phyloP scores from a whole-genome alignment of 768 basidiomycete genomes.

The Russula earlei region DNA sequence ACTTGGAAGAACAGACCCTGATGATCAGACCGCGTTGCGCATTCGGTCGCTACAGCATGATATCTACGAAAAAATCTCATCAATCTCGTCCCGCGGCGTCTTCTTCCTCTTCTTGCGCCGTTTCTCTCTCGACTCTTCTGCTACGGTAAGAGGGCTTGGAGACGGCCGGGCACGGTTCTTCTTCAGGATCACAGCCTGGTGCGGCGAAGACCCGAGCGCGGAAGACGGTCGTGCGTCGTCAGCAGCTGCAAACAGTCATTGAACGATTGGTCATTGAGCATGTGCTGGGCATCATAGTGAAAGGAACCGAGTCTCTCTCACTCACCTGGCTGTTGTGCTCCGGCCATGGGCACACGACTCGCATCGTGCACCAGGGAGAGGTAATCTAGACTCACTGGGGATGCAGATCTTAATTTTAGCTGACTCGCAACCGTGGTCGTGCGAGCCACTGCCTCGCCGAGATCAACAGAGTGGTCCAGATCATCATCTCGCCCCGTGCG shows the following conservation, averaged over 20 bases:
- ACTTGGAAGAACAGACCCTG: too few species aligned
- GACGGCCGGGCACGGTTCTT: neutral
- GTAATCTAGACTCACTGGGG: neutral
- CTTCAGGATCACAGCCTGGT: constrained; percentile 4
- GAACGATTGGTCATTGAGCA: neutral
- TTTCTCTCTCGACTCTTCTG: neutral
- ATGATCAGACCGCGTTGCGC: too few species aligned
- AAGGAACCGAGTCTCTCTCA: too few species aligned
- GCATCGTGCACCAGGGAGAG: too few species aligned
- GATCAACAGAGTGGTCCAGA: constrained; percentile 5
- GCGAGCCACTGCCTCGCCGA: constrained; percentile 6
- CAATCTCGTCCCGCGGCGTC: constrained; percentile 14
- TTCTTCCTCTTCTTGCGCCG: neutral
- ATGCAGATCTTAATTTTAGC: neutral
- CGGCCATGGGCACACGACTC: neutral
- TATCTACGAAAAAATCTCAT: constrained; percentile 18
- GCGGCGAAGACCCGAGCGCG: neutral
- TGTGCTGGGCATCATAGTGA: too few species aligned
- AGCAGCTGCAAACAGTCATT: neutral
- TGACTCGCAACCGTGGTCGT: neutral
- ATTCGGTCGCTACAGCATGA: too few species aligned
- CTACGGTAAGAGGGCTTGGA: neutral
- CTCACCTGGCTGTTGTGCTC: neutral
- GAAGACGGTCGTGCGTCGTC: neutral
- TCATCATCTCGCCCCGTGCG: neutral